phyloP scores from a whole-genome alignment of 202 grass and related monocot species.

The Zoysia matrella region DNA sequence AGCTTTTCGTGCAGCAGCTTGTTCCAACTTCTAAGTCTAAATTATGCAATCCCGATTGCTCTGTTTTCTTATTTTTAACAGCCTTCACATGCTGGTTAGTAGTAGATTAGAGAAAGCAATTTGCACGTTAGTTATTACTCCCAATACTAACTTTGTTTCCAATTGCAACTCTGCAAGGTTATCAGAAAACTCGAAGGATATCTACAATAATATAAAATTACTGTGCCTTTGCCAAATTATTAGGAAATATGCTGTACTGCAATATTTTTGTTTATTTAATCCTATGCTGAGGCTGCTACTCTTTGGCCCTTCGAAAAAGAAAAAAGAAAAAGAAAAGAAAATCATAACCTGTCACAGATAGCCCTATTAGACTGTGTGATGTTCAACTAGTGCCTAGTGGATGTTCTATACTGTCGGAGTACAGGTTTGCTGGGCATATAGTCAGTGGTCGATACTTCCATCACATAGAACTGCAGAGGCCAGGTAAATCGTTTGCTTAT shows the following conservation, averaged over 20 bases:
- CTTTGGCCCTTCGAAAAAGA: background rate
- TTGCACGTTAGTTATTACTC: constrained; percentile 10
- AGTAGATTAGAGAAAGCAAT: background rate
- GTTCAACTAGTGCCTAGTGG: background rate
- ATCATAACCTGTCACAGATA: constrained; percentile 1
- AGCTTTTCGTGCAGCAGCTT: constrained; percentile 23
- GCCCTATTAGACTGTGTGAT: background rate
- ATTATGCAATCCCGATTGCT: constrained; percentile 12
- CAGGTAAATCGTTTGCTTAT: constrained; percentile 17
- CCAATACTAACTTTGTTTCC: background rate
- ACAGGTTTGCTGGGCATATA: constrained; percentile 11
- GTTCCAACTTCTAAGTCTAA: constrained; percentile 16
- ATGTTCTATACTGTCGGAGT: constrained; percentile 16
- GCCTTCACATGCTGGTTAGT: constrained; percentile 8
- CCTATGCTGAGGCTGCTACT: background rate
- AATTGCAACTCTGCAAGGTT: background rate
- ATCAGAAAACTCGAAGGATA: background rate
- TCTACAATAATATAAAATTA: background rate
- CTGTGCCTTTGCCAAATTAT: background rate
- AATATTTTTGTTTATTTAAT: constrained; percentile 10
- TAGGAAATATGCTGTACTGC: constrained; percentile 11
- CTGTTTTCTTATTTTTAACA: constrained; percentile 1
- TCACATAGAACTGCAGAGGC: constrained; percentile 9
- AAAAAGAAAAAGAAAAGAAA: background rate
- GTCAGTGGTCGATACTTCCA: background rate